Percentiles rank a stretch among this genome's conserved stretches.
These are phyloP conservation scores for Haplosporangium sp. DNA, from an alignment of 371 early-diverging fungal species.

Conservation along the genomic window DNA sequence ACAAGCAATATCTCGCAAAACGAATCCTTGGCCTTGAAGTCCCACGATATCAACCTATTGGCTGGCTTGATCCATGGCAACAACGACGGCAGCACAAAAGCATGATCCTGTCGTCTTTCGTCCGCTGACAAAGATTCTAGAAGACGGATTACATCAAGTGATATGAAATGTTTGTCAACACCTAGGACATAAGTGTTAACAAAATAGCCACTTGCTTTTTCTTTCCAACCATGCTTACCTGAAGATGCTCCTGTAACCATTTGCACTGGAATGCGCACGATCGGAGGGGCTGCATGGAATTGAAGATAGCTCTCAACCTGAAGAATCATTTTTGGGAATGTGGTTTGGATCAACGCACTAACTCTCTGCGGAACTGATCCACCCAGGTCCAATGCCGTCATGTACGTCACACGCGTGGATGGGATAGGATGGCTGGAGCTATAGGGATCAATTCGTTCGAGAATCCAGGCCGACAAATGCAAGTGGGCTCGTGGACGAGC, in stretches of 20 bases:
- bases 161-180: neutral
- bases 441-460: slow-evolving; percentile 69
- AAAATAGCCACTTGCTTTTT: no score
- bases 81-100: slow-evolving; percentile 13
- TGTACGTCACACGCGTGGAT: slow-evolving; percentile 63
- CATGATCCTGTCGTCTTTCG: neutral
- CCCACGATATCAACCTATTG: slow-evolving; percentile 31
- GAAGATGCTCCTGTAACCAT: slow-evolving; percentile 13
- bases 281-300: slow-evolving; percentile 63
- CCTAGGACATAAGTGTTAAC: no score
- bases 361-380: slow-evolving; percentile 63
- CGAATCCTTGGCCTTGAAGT: slow-evolving; percentile 44
- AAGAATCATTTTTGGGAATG: slow-evolving; percentile 60
- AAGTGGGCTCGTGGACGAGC: slow-evolving; percentile 58
- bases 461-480: slow-evolving; percentile 67
- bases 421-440: slow-evolving; percentile 72
- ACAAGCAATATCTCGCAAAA: slow-evolving; percentile 31
- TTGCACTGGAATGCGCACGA: slow-evolving; percentile 50
- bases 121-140: slow-evolving; percentile 6
- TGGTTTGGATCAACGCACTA: slow-evolving; percentile 62
- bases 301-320: slow-evolving; percentile 62
- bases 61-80: slow-evolving; percentile 37
- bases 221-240: slow-evolving; percentile 1
- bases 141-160: neutral
- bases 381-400: slow-evolving; percentile 65